phyloP scores from a whole-genome alignment of 306 rosid species.

The Purshia tridentata region DNA sequence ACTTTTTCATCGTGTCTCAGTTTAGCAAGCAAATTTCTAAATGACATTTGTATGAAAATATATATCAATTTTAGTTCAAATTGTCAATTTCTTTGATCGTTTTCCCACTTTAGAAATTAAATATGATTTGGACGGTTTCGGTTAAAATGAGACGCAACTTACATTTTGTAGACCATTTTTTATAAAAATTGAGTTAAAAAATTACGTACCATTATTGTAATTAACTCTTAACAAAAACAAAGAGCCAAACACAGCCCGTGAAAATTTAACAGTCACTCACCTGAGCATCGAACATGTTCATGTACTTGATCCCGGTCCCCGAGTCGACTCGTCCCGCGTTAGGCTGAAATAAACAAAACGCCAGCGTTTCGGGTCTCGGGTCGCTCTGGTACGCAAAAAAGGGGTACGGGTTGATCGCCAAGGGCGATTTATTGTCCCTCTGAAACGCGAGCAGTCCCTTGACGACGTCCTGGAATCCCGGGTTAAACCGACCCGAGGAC shows the following conservation, averaged over 20 bases:
- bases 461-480: conserved; percentile 37
- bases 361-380: conserved; percentile 74
- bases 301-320: conserved; percentile 67
- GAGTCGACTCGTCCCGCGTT: conserved; percentile 86
- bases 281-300: conserved; percentile 97
- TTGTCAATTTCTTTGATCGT: no score
- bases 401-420: conserved; percentile 82
- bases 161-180: no score
- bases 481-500: conserved; percentile 64
- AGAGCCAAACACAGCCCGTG: background rate
- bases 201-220: no score
- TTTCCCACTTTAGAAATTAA: no score
- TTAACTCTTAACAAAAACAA: no score
- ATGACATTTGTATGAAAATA: no score
- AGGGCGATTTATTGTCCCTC: conserved; percentile 62
- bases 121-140: no score
- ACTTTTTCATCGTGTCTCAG: no score
- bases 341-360: conserved; percentile 76
- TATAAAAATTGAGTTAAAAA: no score
- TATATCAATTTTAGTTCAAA: no score
- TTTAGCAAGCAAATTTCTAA: no score
- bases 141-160: no score
- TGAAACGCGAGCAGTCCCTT: conserved; percentile 48
- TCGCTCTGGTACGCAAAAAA: conserved; percentile 82
- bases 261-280: conserved; percentile 22